Evolutionary conservation across 495 filamentous ascomycete species (phyloP), one percentile per base, ranked within the genome.

Genomic region (Xylaria scruposa): DNA sequence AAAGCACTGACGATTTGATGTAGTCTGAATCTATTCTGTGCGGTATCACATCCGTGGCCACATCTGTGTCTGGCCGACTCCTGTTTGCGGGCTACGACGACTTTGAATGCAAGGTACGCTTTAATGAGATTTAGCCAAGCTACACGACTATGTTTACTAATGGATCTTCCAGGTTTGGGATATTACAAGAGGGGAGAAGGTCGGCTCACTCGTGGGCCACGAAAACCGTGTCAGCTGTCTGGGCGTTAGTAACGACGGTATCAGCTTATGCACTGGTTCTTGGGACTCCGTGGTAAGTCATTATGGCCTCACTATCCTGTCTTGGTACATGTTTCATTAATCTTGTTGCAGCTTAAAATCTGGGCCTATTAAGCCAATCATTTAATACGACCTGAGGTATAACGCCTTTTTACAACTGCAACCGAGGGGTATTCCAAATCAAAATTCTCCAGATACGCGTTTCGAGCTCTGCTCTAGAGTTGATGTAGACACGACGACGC

Each of bases 181-280:
- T 86, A 89, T 97, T 67, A 92, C 97, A 51, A 93, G 96, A 68
- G 96, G 95, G 63, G 96, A 99, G 81, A 97, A 97, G 83, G 94
- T 99, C 69, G 96, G 96, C 76, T 97, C 94, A 51, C 86, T 99
- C 62, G 94, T 94, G 75, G 97, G 96, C 73, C 96, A 99, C 82
- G 97, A 99, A 81, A 99, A 99, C 85, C 93, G 96, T 72, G 96
- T 99, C 75, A 98, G 95, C 89, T 99, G 96, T 78, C 83, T 99
- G 73, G 96, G 96, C 71, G 96, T 99, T 78, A 98, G 95, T 85
- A 98, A 98, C 82, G 96, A 99, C 78, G 96, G 94, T 67, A 97
- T 98, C 86, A 98, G 96, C 85, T 87, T 99, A 86, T 98, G 96
- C 87, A 99, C 96, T 77, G 96, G 96, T 84, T 99, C 96, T 76